A percentile compares a stretch with the other conserved stretches of the same genome.
These are phyloP conservation scores for Hibiscus syriacus DNA, from an alignment of 345 rosid species.

Conservation along the genomic window DNA sequence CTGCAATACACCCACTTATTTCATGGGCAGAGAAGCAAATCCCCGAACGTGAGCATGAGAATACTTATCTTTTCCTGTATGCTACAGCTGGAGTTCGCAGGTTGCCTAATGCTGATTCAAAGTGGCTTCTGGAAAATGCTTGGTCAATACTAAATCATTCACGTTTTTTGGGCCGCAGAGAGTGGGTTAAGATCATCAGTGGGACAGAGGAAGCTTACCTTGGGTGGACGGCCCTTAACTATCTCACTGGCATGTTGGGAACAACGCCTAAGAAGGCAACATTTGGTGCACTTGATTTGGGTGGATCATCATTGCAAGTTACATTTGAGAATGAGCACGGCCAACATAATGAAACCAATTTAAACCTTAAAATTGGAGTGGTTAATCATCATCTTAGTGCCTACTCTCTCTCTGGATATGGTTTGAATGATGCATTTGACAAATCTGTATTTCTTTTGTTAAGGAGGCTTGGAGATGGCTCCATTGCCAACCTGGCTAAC, in stretches of 20 bases:
- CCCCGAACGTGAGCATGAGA: constrained; percentile 66
- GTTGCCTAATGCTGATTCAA: constrained; percentile 69
- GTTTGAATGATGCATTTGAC: constrained; percentile 96
- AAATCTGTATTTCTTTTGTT: constrained; percentile 68
- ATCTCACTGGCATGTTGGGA: constrained; percentile 61
- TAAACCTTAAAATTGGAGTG: constrained; percentile 71
- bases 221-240: constrained; percentile 96
- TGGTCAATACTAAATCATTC: constrained; percentile 77
- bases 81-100: constrained; percentile 98
- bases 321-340: constrained; percentile 76
- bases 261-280: constrained; percentile 59
- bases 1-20: constrained; percentile 75
- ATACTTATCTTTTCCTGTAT: constrained; percentile 80
- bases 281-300: constrained; percentile 95
- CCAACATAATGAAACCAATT: constrained; percentile 46
- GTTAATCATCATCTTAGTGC: constrained; percentile 84
- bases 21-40: constrained; percentile 92
- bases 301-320: constrained; percentile 97
- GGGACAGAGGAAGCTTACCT: constrained; percentile 95
- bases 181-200: constrained; percentile 76
- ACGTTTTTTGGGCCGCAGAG: constrained; percentile 62
- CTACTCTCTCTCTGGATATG: constrained; percentile 94
- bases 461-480: constrained; percentile 35
- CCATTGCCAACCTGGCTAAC: constrained; percentile 31
- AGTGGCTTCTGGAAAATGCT: constrained; percentile 80